phyloP scores from a whole-genome alignment of 257 asterid species.

The Nyctanthes arbortristis region DNA sequence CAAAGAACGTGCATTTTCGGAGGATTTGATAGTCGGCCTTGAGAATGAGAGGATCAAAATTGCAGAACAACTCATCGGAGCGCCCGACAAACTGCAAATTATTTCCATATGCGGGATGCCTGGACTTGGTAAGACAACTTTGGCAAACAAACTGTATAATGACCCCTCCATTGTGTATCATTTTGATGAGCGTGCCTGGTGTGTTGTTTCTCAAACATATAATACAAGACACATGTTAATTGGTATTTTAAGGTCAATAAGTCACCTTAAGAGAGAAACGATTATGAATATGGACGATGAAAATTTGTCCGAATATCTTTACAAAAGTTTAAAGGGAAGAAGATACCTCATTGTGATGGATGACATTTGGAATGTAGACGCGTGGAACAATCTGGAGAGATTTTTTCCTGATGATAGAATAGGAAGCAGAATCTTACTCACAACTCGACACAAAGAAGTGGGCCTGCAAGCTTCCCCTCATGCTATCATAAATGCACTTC shows the following conservation, averaged over 20 bases:
- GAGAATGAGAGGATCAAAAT: neutral
- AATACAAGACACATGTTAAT: conserved; percentile 15
- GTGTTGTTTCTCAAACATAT: conserved; percentile 31
- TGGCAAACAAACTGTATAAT: conserved; percentile 32
- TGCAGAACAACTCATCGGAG: neutral
- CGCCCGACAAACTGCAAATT: neutral
- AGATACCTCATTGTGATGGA: conserved; percentile 41
- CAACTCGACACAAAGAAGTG: conserved; percentile 24
- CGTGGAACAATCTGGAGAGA: conserved; percentile 16
- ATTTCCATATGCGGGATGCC: conserved; percentile 39
- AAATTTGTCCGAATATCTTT: conserved; percentile 5
- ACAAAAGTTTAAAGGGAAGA: conserved; percentile 24
- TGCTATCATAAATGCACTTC: conserved; percentile 13
- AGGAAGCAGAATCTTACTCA: conserved; percentile 39
- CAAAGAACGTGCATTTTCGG: neutral
- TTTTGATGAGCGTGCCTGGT: conserved; percentile 24
- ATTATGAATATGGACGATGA: conserved; percentile 4
- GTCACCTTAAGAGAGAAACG: conserved; percentile 3
- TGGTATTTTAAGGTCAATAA: conserved; percentile 9
- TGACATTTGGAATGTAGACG: conserved; percentile 39
- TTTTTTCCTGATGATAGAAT: conserved; percentile 19
- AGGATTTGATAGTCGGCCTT: conserved; percentile 25
- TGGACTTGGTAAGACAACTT: conserved; percentile 40
- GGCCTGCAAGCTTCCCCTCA: neutral
- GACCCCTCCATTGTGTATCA: conserved; percentile 8